phyloP scores from a whole-genome alignment of 345 rosid genomes.

The Aquilaria yunnanensis region DNA sequence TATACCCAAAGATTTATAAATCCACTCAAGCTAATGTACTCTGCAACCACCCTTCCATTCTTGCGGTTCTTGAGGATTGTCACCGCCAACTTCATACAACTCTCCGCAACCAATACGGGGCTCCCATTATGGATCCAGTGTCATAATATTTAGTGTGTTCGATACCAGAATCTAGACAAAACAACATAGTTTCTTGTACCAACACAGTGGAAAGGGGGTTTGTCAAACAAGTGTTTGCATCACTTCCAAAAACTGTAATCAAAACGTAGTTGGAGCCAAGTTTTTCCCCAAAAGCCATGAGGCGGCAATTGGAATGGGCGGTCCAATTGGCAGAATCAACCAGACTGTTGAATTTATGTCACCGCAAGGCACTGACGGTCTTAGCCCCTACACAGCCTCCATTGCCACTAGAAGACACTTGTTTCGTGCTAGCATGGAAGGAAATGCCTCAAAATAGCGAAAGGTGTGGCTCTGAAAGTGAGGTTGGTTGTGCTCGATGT shows the following conservation, averaged over 20 bases:
- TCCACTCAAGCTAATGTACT: conserved; percentile 36
- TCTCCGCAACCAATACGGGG: conserved; percentile 61
- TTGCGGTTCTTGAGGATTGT: conserved; percentile 58
- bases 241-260: conserved; percentile 38
- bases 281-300: conserved; percentile 75
- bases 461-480: conserved; percentile 85
- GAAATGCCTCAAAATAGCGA: conserved; percentile 74
- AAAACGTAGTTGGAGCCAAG: conserved; percentile 70
- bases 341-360: conserved; percentile 71
- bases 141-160: conserved; percentile 64
- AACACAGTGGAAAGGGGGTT: conserved; percentile 58
- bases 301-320: conserved; percentile 37
- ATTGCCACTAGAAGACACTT: conserved; percentile 66
- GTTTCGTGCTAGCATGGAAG: conserved; percentile 65
- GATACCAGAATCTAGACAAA: conserved; percentile 90
- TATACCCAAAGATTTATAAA: too few species aligned
- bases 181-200: conserved; percentile 58
- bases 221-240: conserved; percentile 53
- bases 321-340: conserved; percentile 52
- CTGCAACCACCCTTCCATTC: conserved; percentile 53
- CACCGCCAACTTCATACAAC: conserved; percentile 81
- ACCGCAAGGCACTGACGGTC: conserved; percentile 82
- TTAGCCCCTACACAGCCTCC: conserved; percentile 80
- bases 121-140: conserved; percentile 85
- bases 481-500: conserved; percentile 67